phyloP scores from a whole-genome alignment of 2,329 filamentous ascomycete genomes.

The Uncinocarpus reesii region DNA sequence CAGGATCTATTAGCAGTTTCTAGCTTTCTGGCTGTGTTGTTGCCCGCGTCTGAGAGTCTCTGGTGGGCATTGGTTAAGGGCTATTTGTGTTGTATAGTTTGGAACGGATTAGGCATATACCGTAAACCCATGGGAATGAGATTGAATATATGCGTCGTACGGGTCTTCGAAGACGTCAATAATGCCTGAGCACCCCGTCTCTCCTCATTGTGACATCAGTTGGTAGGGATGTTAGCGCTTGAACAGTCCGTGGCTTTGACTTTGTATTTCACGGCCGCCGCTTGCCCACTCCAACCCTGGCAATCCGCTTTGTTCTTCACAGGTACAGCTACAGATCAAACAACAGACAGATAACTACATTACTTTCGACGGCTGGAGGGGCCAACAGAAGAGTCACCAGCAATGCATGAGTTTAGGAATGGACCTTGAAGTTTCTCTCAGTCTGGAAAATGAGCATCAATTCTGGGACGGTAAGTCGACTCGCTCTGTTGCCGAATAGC shows the following conservation, averaged over 20 bases:
- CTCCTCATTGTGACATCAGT: neutral
- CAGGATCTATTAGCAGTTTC: neutral
- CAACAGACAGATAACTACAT: neutral
- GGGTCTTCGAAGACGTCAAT: neutral
- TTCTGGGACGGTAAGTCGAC: conserved; percentile 70
- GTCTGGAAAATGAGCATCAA: conserved; percentile 68
- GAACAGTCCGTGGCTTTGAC: neutral
- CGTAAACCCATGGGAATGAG: too few species aligned
- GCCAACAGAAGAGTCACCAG: conserved; percentile 1
- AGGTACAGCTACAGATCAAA: neutral
- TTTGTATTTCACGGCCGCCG: neutral
- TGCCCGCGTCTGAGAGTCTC: neutral
- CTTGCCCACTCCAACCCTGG: neutral
- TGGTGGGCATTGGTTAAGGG: neutral
- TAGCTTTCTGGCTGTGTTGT: neutral
- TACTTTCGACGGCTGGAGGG: neutral
- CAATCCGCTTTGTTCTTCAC: neutral
- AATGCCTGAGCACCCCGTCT: neutral
- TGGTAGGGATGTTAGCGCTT: neutral
- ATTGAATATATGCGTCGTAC: too few species aligned
- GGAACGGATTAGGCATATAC: neutral
- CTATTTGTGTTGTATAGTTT: neutral
- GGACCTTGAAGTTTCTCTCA: conserved; percentile 59
- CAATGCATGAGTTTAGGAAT: conserved; percentile 36
- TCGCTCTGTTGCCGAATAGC: neutral